Base-by-base conservation (phyloP, 1,284 basidiomycete genomes). In the Ganoderma lingzhi region DNA sequence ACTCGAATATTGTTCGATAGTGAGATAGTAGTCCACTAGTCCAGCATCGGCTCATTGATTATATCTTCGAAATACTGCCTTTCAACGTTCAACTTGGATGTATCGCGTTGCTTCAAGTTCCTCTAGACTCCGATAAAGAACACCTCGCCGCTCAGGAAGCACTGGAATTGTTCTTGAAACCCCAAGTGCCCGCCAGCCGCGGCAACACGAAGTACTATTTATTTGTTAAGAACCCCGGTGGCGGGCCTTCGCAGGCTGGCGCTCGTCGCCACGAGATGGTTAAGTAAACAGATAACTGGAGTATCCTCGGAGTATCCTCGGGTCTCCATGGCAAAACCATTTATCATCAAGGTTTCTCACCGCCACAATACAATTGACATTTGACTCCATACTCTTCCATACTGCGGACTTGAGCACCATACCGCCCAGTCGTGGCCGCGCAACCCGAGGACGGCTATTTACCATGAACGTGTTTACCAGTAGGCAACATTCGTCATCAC, bases 381-480 rank as follows among this genome's bases (percentile, higher is more conserved):
- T 60, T 84, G 82, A 79, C 78, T 82, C 74, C 41, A 64, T 23
- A 55, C 42, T 19, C 17, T n/a, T 48, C 19, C 45, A n/a, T 48
- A n/a, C 45, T 45, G 35, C 63, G 5, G 37, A 64, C n/a, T 3
- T 35, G 35, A 68, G 60, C 55, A 75, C 85, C 66, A 78, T 82
- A 62, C 79, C 0, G 75, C 74, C 6, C 77, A 80, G 28, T 86
- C 87, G 1, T 15, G 19, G 44, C 23, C 23, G 23, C 23, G 14
- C 44, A n/a, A 14, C 44, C 69, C 6, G 73, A 87, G 32, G 91
- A 91, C 76, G 67, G 78, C 15, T 90, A 89, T 76, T 15, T 90
- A 89, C 77, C 79, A 73, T 39, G 87, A 89, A 48, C 85, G 84
- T 64, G 84, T 83, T 0, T 84, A 80, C 72, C 88, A 90, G 75